Base-by-base conservation (phyloP, 2,329 filamentous ascomycete genomes). In the Phoma sp. region DNA sequence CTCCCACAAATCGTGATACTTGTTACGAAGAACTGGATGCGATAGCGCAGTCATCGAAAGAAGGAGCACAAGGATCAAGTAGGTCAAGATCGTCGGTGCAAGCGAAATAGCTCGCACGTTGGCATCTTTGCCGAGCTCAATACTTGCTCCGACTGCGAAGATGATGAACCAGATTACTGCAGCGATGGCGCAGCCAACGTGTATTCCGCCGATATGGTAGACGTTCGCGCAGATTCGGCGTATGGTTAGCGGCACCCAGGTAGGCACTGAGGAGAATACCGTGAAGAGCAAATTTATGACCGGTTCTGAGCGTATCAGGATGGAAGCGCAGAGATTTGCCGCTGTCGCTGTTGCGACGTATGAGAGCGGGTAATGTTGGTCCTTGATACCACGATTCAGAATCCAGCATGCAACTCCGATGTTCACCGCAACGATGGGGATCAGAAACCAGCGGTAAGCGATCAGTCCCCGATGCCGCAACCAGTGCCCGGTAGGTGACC, bases 141-240 rank as follows among this genome's bases (percentile, higher is more conserved):
- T 50, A 21, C 69, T 69, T 14, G 74, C 59, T 17, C 76, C 65
- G 7, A 74, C 62, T 4, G 74, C 71, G 53, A 81, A 77, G 37
- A 78, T 68, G 15, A 77, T 66, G 62, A 80, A 81, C 80, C 80
- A 83, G 25, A 66, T 57, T 2, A 66, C 65, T 5, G 72, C 67
- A 5, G 70, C 71, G 18, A 74, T 64, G 2, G 71, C 73, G 29
- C 69, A 72, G 7, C 71, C 72, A 29, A 68, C 72, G 40, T 76
- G 74, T 17, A 76, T 67, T 2, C 74, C 74, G 5, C 74, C 74
- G 26, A 73, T 72, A 34, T 74, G 69, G 45, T 73, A 75, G 4
- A 75, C 62, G 11, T 70, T 67, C 11, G 71, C 72, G 32, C 68
- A 69, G 10, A 69, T 60, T 12, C 69, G 59, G 5, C 74, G 69